Evolutionary conservation across 139 green algal genomes (phyloP), one percentile per base, ranked within the genome.

Genomic region (Protoeuglena noctilucae): DNA sequence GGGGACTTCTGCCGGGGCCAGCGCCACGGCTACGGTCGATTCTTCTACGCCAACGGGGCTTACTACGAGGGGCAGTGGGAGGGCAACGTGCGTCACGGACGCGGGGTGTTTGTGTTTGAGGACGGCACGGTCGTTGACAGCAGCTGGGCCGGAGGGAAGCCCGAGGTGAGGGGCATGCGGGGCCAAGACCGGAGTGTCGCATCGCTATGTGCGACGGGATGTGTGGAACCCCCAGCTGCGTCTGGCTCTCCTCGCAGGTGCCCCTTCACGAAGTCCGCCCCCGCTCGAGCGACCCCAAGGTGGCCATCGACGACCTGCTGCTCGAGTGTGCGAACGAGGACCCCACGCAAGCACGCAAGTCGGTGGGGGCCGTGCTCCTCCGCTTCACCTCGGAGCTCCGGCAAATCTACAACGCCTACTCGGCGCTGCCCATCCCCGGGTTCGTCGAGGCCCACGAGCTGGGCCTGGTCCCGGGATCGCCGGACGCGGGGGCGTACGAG

Each of bases 321-420:
- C 50, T 53, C 17, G 60, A 72, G 54, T n/a, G n/a, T n/a, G 30
- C 31, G 3, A 31, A 58, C 23, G 63, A 65, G 43, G n/a, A 39
- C 24, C 60, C 64, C 4, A 49, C 58, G 30, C 54, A 48, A 14
- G 45, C 61, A 3, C 43, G 53, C 14, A 62, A 40, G 0, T 56
- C 49, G 19, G 40, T 81, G 4, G 40, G 18, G 30, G 80, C 80
- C 58, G 45, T 79, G 54, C 56, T 82, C 30, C 60, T 78, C 57
- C 46, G 67, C 39, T 67, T 65, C 53, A 82, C 79, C 60, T 72
- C 63, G 2, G 76, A 85, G 60, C 61, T 85, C 56, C 48, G 76
- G 21, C 41, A 50, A 21, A 41, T 85, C 29, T 85, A 85, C 53
- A 73, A 85, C 59, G 66, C 65, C 48, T 82, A 79, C 61, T 70